Percentiles rank a stretch among this genome's conserved stretches.
Conservation (phyloP, 805 yeast genomes). For the Candida pini region DNA sequence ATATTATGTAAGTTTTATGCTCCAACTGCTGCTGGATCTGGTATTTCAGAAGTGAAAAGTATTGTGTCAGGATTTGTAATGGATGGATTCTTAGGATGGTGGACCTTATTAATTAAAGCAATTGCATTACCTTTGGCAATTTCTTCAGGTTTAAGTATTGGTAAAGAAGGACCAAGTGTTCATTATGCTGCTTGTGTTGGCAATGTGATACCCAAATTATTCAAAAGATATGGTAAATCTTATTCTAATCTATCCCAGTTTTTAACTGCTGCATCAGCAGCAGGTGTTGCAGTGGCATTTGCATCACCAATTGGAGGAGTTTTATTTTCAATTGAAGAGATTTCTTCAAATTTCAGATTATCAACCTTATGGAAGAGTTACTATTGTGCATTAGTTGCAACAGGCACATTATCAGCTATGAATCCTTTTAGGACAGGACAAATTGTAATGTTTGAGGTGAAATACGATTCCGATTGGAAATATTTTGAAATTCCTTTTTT, state of each 20-base stretch:
- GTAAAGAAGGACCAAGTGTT: constrained; percentile 97
- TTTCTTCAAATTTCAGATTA: constrained; percentile 65
- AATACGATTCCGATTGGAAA: constrained; percentile 82
- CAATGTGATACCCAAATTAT: constrained; percentile 57
- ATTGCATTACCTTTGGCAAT: constrained; percentile 84
- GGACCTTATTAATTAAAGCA: constrained; percentile 70
- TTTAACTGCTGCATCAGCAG: constrained; percentile 87
- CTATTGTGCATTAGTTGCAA: constrained; percentile 86
- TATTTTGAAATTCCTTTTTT: constrained; percentile 79
- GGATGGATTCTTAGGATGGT: constrained; percentile 68
- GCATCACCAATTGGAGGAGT: constrained; percentile 98
- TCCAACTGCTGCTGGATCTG: constrained; percentile 94
- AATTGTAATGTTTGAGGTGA: constrained; percentile 87
- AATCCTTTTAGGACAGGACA: constrained; percentile 96
- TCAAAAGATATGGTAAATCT: constrained; percentile 39
- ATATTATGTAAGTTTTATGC: constrained; percentile 64
- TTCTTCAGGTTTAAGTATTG: constrained; percentile 88
- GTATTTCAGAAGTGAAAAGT: constrained; percentile 94
- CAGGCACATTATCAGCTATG: constrained; percentile 68
- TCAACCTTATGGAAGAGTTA: constrained; percentile 87
- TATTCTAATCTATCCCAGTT: constrained; percentile 48
- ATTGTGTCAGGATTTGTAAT: constrained; percentile 85
- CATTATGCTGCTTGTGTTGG: constrained; percentile 99
- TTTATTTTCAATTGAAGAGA: constrained; percentile 86
- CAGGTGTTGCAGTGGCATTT: constrained; percentile 98